phyloP scores from a whole-genome alignment of 192 early-diverging fungal species.

The Geranomyces variabilis region DNA sequence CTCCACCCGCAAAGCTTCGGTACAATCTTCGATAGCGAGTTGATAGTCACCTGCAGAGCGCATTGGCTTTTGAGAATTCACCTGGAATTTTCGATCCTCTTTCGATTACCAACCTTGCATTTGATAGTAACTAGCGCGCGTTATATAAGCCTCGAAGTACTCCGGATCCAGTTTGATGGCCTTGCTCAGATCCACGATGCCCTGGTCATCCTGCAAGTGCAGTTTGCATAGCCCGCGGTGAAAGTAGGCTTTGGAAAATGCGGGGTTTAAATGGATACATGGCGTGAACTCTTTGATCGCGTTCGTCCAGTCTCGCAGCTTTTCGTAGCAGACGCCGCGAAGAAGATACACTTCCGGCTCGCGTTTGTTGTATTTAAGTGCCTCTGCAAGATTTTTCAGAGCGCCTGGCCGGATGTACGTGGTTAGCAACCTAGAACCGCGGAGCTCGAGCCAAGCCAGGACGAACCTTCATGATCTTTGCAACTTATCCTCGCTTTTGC shows the following conservation, averaged over 20 bases:
- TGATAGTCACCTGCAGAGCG: neutral
- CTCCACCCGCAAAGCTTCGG: slow-evolving; percentile 51
- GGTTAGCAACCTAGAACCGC: neutral
- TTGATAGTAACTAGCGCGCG: slow-evolving; percentile 53
- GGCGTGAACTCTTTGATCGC: slow-evolving; percentile 49
- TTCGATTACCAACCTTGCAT: slow-evolving; percentile 31
- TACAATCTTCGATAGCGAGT: slow-evolving; percentile 50
- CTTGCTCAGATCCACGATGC: slow-evolving; percentile 44
- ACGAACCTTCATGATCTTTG: slow-evolving; percentile 47
- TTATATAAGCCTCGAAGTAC: slow-evolving; percentile 59
- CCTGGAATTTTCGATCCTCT: slow-evolving; percentile 23
- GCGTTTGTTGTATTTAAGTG: slow-evolving; percentile 43
- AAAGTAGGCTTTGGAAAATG: slow-evolving; percentile 58
- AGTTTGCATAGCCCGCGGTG: slow-evolving; percentile 58
- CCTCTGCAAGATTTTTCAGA: slow-evolving; percentile 47
- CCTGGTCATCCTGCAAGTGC: slow-evolving; percentile 40
- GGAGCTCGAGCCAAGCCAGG: neutral
- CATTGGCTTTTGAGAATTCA: slow-evolving; percentile 8
- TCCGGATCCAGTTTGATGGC: slow-evolving; percentile 50
- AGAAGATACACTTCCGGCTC: slow-evolving; percentile 62
- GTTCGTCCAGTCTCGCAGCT: slow-evolving; percentile 46
- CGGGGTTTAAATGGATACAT: slow-evolving; percentile 44
- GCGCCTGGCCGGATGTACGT: slow-evolving; percentile 36
- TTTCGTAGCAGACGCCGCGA: slow-evolving; percentile 57
- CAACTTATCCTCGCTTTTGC: slow-evolving; percentile 55